Base-by-base conservation (phyloP, 306 rosid species). In the Alnus rubra region DNA sequence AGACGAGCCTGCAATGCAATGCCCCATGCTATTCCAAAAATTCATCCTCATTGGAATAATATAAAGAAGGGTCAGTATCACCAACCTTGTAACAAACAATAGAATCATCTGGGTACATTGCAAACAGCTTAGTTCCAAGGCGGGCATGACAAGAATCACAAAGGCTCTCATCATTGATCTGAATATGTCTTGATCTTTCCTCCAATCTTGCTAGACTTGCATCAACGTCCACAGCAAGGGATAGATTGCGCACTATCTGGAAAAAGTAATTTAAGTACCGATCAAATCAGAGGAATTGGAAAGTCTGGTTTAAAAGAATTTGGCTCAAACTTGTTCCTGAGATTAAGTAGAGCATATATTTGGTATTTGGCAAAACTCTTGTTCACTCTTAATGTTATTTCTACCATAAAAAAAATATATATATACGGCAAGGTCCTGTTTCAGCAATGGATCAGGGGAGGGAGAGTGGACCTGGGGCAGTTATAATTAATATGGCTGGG, bases 21-120 rank as follows among this genome's bases (percentile, higher is more conserved):
- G 47, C 2, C 19, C 44, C 69, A 30, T 47, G 16, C 58, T 64
- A 63, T 62, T 33, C 62, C 31, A 42, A 28, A 68, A 16, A 68
- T 68, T 68, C 30, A 42, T 68, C 42, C 56, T 31, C 60, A 18
- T 8, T 44, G 23, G 31, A 48, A 77, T 11, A 18, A 79, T 23
- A 65, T 37, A 79, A 60, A 49, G 47, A 79, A 49, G 74, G 78
- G 28, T 42, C 70, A 74, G 37, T 13, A 53, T 75, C 71, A 84
- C 91, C 55, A 83, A 95, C 98, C 98, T 95, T 95, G 92, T 95
- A 95, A 83, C 98, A 95, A 69, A 95, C 90, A 48, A 95, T 81
- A 19, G 94, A 82, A 79, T 95, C 98, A 81, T 95, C 98, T 37
- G 98, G 98, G 85, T 95, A 95, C 98, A 95, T 95, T 7, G 98